Evolutionary conservation across 305 asterid species (phyloP).

Genomic region (Euphrasia arctica): DNA sequence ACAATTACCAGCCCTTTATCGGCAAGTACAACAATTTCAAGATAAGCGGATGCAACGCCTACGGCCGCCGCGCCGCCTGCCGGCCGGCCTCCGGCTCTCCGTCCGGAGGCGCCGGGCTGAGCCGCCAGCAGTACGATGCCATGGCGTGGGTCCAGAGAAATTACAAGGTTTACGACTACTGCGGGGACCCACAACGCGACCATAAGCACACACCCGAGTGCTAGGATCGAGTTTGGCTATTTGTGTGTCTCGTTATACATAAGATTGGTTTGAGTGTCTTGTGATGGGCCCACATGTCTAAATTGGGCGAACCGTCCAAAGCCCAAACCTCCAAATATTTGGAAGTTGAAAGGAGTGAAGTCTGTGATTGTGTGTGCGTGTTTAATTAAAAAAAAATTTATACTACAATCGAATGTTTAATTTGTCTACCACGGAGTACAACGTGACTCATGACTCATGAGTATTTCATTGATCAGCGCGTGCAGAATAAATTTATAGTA

Average conservation of each 20-base stretch:
- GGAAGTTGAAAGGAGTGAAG: too few relatives aligned
- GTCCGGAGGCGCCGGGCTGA: constrained; percentile 41
- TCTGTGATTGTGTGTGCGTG: too few relatives aligned
- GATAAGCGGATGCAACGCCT: constrained; percentile 38
- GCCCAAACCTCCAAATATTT: not conserved
- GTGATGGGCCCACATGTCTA: not conserved
- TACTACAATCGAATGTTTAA: too few relatives aligned
- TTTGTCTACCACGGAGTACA: too few relatives aligned
- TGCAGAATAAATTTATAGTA: too few relatives aligned
- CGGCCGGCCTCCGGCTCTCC: constrained; percentile 40
- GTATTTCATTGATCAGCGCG: too few relatives aligned
- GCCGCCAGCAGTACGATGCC: constrained; percentile 53
- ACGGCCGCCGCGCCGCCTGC: constrained; percentile 34
- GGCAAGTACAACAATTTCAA: constrained; percentile 61
- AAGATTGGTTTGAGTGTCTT: not conserved
- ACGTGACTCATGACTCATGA: too few relatives aligned
- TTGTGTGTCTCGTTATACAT: not conserved
- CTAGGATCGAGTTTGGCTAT: constrained; percentile 19
- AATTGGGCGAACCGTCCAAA: not conserved
- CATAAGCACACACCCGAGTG: constrained; percentile 69
- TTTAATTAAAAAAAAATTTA: too few relatives aligned
- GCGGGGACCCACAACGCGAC: constrained; percentile 47
- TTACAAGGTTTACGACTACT: constrained; percentile 64
- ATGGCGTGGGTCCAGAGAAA: constrained; percentile 48
- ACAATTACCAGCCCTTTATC: constrained; percentile 60